Evolutionary conservation across 164 flowering plant genomes (phyloP), one percentile per base, ranked within the genome.

Genomic region (Umbellularia californica): DNA sequence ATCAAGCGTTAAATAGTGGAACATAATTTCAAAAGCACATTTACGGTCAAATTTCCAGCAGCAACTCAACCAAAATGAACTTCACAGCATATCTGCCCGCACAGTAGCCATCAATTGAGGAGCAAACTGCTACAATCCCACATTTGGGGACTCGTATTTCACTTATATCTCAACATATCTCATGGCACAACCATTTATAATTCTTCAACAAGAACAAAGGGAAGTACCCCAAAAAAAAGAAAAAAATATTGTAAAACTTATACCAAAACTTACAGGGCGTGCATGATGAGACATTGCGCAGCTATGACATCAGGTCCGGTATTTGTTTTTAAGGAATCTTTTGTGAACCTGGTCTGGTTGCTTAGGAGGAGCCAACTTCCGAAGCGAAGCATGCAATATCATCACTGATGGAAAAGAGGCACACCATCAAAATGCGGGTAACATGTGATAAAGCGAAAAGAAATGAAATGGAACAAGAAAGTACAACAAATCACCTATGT

Each of bases 361-460:
- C 84, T 84, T 90, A 58, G 71, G 63, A 55, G 90, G 90, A 81
- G 90, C 82, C 77, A 90, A 86, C 82, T 90, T 90, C 77, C 92
- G 85, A 30, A 85, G 83, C 19, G 88, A 83, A 58, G 92, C 92
- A 79, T 90, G 91, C 72, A 87, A 41, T 70, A 89, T 72, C 86
- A 85, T 74, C 64, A 72, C 95, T 90, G 78, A 73, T 77, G 41
- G 14, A 70, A 6, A 28, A 67, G 65, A 23, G 47, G 66, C 10
- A 68, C 9, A 58, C 6, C n/a, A 58, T 51, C 27, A 55, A 27
- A 55, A 27, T 24, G 14, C 17, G 0, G 9, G 2, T 24, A 50
- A 41, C 14, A 68, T 27, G 22, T 12, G 19, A n/a, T 15, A 0
- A 47, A 58, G 24, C 30, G 58, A 65, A 33, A 24, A 51, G 12